phyloP scores from a whole-genome alignment of 768 basidiomycete species.

The Coprinopsis cinerea region DNA sequence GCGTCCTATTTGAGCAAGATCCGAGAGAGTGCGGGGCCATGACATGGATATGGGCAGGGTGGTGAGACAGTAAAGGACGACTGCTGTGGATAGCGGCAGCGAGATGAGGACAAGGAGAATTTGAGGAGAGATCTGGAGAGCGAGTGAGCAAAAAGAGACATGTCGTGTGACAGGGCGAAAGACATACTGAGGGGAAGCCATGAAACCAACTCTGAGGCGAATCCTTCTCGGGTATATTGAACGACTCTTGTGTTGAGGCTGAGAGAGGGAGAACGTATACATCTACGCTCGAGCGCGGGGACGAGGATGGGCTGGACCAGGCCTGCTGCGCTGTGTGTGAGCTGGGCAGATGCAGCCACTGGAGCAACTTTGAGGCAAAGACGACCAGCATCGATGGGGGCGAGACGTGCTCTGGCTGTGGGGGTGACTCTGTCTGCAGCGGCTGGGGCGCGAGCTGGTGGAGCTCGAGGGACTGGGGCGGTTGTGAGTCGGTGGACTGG shows the following conservation, averaged over 20 bases:
- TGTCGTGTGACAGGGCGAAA: constrained; percentile 4
- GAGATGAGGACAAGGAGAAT: constrained; percentile 43
- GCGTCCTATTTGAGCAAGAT: constrained; percentile 67
- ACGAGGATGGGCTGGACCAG: constrained; percentile 38
- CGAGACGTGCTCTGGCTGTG: constrained; percentile 14
- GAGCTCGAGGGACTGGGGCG: constrained; percentile 10
- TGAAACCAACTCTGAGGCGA: constrained; percentile 20
- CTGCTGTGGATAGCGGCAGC: constrained; percentile 61
- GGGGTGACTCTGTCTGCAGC: background rate
- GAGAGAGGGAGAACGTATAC: constrained; percentile 27
- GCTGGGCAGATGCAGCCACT: constrained; percentile 44
- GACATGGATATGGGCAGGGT: constrained; percentile 72
- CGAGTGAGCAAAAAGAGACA: constrained; percentile 2
- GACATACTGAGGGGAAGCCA: constrained; percentile 26
- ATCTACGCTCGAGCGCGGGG: constrained; percentile 40
- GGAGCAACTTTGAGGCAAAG: constrained; percentile 44
- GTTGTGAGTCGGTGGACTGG: constrained; percentile 22
- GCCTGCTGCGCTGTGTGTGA: constrained; percentile 30
- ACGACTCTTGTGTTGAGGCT: constrained; percentile 27
- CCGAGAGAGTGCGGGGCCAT: constrained; percentile 72
- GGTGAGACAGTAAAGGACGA: constrained; percentile 67
- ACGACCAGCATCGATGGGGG: constrained; percentile 45
- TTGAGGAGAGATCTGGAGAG: constrained; percentile 31
- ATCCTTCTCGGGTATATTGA: constrained; percentile 41
- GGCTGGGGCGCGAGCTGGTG: constrained; percentile 12